Base-by-base conservation (phyloP, 129 eudicot genomes). In the Chrysanthemum seticuspe region DNA sequence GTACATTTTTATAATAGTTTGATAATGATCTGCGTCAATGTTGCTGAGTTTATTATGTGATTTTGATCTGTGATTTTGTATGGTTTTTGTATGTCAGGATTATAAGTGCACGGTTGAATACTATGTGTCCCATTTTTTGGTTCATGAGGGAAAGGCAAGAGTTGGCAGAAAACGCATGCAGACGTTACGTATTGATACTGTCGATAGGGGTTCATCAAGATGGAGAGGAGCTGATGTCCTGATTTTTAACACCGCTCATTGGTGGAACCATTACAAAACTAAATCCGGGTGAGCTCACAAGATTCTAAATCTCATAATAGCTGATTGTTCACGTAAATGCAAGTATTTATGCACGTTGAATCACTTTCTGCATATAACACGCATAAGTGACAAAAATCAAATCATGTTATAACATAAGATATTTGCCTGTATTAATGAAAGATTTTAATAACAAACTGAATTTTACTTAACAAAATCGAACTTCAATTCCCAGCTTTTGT, bases 201-300 rank as follows among this genome's bases (percentile, higher is more conserved):
- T 94, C 23, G 99, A 90, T 82, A 87, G 78, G 65, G 96, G 96
- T 14, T 83, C 99, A 31, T 86, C 99, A 3, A 88, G 92, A 80
- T 88, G 99, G 96, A 90, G 85, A 86, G 94, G 97, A 77, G 97
- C 99, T 58, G 96, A 94, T 78, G 74, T 90, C 78, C 77, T 94
- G 48, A 85, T 94, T 48, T 94, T 94, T 72, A 94, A 94, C 78
- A 84, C 97, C 48, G 99, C 97, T 5, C 96, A 90, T 82, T 93
- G 98, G 98, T 93, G 98, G 98, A 84, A 68, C 75, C 98, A 90
- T 83, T 86, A 62, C 72, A 94, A 94, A 82, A 94, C 96, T 21
- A 83, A 88, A 81, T 89, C 97, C 11, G 99, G 99, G 99, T 94
- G 54, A 84, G 91, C 34, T 62, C 62, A 62, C 45, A 13, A 63